phyloP scores from a whole-genome alignment of 345 rosid species.

The Viola odorata region DNA sequence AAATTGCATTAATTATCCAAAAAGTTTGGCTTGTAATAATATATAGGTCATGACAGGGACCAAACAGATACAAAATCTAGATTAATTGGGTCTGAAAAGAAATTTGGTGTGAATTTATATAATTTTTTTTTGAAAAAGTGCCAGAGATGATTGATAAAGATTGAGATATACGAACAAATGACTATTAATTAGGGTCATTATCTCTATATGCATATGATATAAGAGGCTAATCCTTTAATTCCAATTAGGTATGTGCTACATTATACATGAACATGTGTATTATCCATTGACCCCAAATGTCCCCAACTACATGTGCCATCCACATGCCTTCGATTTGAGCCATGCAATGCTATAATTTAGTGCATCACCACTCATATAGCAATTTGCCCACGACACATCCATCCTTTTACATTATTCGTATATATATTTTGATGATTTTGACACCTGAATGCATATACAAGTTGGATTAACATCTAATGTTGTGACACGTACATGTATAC shows the following conservation, averaged over 20 bases:
- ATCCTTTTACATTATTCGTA: not conserved
- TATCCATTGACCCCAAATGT: constrained; percentile 21
- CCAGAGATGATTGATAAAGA: too few species aligned
- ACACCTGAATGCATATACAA: not conserved
- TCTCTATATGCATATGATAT: too few species aligned
- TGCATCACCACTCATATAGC: not conserved
- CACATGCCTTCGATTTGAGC: constrained; percentile 28
- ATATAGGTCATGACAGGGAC: too few species aligned
- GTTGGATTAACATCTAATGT: too few species aligned
- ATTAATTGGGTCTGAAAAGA: too few species aligned
- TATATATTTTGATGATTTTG: not conserved
- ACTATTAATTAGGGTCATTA: too few species aligned
- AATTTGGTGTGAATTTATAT: too few species aligned
- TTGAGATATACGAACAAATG: too few species aligned
- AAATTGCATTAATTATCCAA: too few species aligned
- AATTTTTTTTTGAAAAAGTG: too few species aligned
- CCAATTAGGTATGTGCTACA: constrained; percentile 20
- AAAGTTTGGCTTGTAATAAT: too few species aligned
- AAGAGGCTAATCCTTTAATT: not conserved
- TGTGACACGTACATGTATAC: not conserved
- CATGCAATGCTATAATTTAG: constrained; percentile 6
- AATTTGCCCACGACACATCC: not conserved
- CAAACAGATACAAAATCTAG: too few species aligned
- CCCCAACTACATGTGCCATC: constrained; percentile 12
- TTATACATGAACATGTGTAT: constrained; percentile 13